phyloP scores from a whole-genome alignment of 768 basidiomycete genomes.

The Dentipellis sp. region DNA sequence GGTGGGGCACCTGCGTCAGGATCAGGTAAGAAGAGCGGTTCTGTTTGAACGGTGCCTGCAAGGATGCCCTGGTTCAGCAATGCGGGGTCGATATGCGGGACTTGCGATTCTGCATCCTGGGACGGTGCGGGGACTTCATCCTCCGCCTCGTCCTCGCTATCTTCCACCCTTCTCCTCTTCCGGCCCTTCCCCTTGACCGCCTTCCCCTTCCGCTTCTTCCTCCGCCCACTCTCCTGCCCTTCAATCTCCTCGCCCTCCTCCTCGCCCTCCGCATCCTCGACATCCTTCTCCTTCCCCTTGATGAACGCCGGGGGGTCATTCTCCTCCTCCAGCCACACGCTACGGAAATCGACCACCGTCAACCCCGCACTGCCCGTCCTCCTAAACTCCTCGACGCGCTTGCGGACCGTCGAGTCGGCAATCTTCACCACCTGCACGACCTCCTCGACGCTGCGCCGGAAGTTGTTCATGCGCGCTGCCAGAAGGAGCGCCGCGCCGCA shows the following conservation, averaged over 20 bases:
- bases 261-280: slow-evolving; percentile 32
- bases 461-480: slow-evolving; percentile 98
- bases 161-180: slow-evolving; percentile 26
- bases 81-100: slow-evolving; percentile 38
- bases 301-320: slow-evolving; percentile 88
- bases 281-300: slow-evolving; percentile 65
- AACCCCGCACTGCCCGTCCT: slow-evolving; percentile 78
- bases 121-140: slow-evolving; percentile 10
- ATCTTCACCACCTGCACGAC: slow-evolving; percentile 99
- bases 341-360: slow-evolving; percentile 84
- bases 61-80: slow-evolving; percentile 64
- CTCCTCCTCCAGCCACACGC: slow-evolving; percentile 85
- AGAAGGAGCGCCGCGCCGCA: slow-evolving; percentile 93
- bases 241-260: slow-evolving; percentile 30
- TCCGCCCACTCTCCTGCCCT: slow-evolving; percentile 22
- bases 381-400: slow-evolving; percentile 92
- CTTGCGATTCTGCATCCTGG: slow-evolving; percentile 18
- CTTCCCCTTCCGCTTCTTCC: slow-evolving; percentile 20
- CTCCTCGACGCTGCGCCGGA: slow-evolving; percentile 85
- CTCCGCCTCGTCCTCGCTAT: slow-evolving; percentile 27
- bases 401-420: slow-evolving; percentile 89
- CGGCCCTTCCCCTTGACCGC: slow-evolving; percentile 25
- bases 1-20: slow-evolving; percentile 28
- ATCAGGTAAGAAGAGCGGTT: slow-evolving; percentile 26
- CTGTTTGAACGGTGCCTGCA: slow-evolving; percentile 35